Evolutionary conservation across 495 filamentous ascomycete genomes (phyloP), one percentile per base, ranked within the genome.

Genomic region (Amniculicola lignicola): DNA sequence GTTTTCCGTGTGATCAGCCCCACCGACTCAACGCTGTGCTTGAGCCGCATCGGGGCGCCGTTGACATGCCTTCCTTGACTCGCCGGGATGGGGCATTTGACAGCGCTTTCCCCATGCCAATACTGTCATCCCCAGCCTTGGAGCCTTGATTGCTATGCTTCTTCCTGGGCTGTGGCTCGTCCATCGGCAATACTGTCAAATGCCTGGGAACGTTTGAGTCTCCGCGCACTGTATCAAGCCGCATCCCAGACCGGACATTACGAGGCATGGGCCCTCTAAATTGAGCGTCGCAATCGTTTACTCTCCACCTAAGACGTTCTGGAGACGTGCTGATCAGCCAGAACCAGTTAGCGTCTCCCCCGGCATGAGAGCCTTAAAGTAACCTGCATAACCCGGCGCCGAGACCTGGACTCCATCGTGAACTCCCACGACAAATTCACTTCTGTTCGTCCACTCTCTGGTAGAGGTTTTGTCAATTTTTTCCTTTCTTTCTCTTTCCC

Each of bases 391-490:
- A 35, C 58, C 57, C 58, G 27, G 50, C 25, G 58, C 58, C 58
- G 27, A 61, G 58, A 43, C 51, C 35, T 15, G 49, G 37, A 37
- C 41, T 54, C 49, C 33, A 53, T 36, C 51, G 22, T 11, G 7
- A 40, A n/a, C 15, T 37, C 41, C 42, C 43, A 15, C 15, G 11
- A 14, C 45, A 19, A 10, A 29, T 22, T 41, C 25, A 36, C 21
- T 58, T 62, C 48, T 33, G 36, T 62, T 62, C 54, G 25, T 58
- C 15, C 24, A 29, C 59, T 62, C 54, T 62, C 59, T 61, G 58
- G 51, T 31, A 61, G 58, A 61, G 54, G 24, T 40, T 48, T 18
- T n/a, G 22, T 19, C 23, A 18, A 18, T 49, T 59, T 23, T 35
- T 59, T 59, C 41, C 38, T 48, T 48, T 48, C 19, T 53, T 57